These are phyloP conservation scores for Entoloma clypeatum DNA, from an alignment of 1,284 basidiomycete species.

Conservation along the genomic window DNA sequence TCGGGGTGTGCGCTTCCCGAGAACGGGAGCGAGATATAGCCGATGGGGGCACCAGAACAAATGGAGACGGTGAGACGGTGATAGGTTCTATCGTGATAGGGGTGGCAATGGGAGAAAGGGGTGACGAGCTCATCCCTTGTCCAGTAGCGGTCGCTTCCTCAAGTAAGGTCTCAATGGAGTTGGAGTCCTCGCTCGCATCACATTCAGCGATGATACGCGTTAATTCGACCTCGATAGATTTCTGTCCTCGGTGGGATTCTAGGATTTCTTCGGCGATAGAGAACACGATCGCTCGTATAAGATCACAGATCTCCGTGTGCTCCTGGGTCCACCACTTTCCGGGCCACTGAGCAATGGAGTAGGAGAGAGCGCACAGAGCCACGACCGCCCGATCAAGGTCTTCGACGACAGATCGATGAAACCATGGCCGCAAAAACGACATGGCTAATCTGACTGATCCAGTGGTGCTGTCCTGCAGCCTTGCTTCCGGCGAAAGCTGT, in stretches of 20 bases:
- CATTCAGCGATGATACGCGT: constrained; percentile 49
- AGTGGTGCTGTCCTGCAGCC: constrained; percentile 59
- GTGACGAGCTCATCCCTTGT: constrained; percentile 17
- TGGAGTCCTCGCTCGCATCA: constrained; percentile 23
- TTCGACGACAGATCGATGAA: constrained; percentile 47
- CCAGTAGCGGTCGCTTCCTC: constrained; percentile 12
- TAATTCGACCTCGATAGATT: constrained; percentile 18
- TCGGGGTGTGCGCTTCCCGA: constrained; percentile 28
- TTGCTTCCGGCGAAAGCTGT: constrained; percentile 46
- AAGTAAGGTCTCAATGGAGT: constrained; percentile 14
- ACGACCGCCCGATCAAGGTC: constrained; percentile 48
- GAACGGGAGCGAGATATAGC: constrained; percentile 4
- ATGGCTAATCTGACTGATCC: constrained; percentile 64
- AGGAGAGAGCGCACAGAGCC: constrained; percentile 50
- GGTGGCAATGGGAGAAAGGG: constrained; percentile 18
- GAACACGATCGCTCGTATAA: constrained; percentile 53
- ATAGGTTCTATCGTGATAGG: constrained; percentile 19
- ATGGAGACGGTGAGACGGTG: constrained; percentile 14
- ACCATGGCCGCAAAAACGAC: constrained; percentile 63
- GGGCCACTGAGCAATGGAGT: constrained; percentile 65
- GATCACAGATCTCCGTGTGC: constrained; percentile 53
- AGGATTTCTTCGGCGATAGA: constrained; percentile 59
- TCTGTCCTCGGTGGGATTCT: constrained; percentile 15
- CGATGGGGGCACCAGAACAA: constrained; percentile 3
- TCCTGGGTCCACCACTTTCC: constrained; percentile 60